phyloP scores from a whole-genome alignment of 306 rosid genomes.

The Rosa chinensis region DNA sequence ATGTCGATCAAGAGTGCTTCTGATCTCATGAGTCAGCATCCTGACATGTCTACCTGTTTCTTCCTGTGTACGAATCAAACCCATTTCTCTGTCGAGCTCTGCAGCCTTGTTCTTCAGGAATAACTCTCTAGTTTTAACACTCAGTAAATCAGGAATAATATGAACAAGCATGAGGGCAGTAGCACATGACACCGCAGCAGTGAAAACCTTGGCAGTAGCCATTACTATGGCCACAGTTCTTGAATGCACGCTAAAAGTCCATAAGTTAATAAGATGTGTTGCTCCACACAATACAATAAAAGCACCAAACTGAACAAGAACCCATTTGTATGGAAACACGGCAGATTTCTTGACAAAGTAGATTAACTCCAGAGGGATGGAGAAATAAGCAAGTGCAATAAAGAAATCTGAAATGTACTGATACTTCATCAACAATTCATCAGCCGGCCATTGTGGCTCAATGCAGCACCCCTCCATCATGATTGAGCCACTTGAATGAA shows the following conservation, averaged over 20 bases:
- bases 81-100: constrained; percentile 82
- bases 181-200: constrained; percentile 77
- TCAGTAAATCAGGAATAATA: constrained; percentile 76
- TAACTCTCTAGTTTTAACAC: constrained; percentile 74
- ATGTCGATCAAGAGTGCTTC: constrained; percentile 81
- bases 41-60: constrained; percentile 86
- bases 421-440: constrained; percentile 68
- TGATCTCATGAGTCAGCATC: constrained; percentile 79
- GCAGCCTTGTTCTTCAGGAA: constrained; percentile 84
- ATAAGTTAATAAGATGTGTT: constrained; percentile 71
- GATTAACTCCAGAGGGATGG: constrained; percentile 75
- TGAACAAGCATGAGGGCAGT: constrained; percentile 87
- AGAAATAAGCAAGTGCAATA: constrained; percentile 77
- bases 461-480: constrained; percentile 69
- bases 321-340: constrained; percentile 83
- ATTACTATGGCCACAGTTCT: constrained; percentile 70
- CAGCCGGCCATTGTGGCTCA: constrained; percentile 72
- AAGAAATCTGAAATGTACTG: constrained; percentile 82
- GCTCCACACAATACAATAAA: constrained; percentile 85
- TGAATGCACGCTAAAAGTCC: constrained; percentile 66
- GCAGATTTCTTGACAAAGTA: constrained; percentile 86
- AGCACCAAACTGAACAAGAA: constrained; percentile 87
- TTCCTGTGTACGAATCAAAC: constrained; percentile 75
- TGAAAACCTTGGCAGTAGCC: constrained; percentile 67
- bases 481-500: constrained; percentile 6